Evolutionary conservation across 83 land plant species (phyloP), one percentile per base, ranked within the genome.

Genomic region (Picea abies): DNA sequence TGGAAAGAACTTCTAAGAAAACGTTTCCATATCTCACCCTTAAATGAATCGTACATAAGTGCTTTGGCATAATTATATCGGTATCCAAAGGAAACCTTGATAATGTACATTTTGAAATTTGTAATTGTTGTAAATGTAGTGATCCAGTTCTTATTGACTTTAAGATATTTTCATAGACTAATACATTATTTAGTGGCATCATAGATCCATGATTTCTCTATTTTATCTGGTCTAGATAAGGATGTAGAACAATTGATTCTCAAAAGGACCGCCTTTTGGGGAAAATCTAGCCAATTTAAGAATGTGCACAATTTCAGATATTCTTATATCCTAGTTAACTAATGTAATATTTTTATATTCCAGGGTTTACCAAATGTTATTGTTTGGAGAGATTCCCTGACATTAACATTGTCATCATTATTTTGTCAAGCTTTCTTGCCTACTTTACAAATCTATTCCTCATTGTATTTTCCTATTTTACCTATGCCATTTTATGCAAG

Each of bases 391-490:
- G 60, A 41, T 79, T 79, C 41, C 61, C 35, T 79, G 47, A 79
- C 80, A 79, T 20, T 25, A 37, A 62, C 65, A 32, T 32, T 79
- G 23, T 20, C 65, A 16, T 60, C 44, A 37, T 79, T 62, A 35
- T 79, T 79, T 62, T 47, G 80, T 79, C 80, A 79, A 61, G 80
- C 80, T 32, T 79, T 79, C 44, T 61, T 79, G 23, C 80, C 80
- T 60, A 66, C 80, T 60, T 10, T 79, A 62, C 80, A 79, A 79
- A 60, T 66, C 66, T 79, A 79, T 12, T 76, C 60, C 26, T 76
- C 15, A n/a, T 49, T 23, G 49, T 49, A 76, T 76, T 20, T 76
- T 35, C 22, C 4, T 79, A n/a, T 79, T 61, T 79, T 26, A 19
- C 61, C 62, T 73, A 20, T 52, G 44, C 3, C 58, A 29, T n/a